These are phyloP conservation scores for Coemansia sp. DNA, from an alignment of 192 early-diverging fungal genomes.

Conservation along the genomic window DNA sequence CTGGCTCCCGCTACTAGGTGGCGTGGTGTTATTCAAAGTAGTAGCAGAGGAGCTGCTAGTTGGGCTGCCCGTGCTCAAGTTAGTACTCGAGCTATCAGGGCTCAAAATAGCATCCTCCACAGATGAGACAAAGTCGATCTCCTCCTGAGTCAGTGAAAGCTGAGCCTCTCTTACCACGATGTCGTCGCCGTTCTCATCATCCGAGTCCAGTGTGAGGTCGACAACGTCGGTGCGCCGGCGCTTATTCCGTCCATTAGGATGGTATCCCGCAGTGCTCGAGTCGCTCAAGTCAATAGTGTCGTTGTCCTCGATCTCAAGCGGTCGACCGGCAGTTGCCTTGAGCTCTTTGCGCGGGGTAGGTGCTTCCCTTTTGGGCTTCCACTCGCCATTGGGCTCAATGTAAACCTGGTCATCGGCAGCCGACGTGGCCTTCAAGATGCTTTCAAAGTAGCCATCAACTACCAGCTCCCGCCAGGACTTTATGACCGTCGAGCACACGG, in stretches of 20 bases:
- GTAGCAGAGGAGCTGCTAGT: neutral
- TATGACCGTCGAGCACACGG: constrained; percentile 65
- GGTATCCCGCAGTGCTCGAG: neutral
- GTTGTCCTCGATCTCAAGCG: constrained; percentile 10
- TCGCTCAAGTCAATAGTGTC: constrained; percentile 38
- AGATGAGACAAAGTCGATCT: constrained; percentile 28
- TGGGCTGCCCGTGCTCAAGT: neutral
- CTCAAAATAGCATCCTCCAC: neutral
- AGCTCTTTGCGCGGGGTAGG: constrained; percentile 43
- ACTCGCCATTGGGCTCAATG: constrained; percentile 35
- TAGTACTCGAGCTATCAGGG: neutral
- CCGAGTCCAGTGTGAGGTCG: constrained; percentile 61
- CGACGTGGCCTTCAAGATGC: constrained; percentile 31
- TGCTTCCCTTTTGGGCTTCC: constrained; percentile 35
- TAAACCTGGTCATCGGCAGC: constrained; percentile 40
- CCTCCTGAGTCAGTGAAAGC: constrained; percentile 37
- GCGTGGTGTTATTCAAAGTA: neutral
- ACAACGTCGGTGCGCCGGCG: constrained; percentile 58
- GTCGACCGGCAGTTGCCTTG: neutral
- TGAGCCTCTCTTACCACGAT: neutral
- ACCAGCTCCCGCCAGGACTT: constrained; percentile 58
- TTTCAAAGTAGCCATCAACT: constrained; percentile 64
- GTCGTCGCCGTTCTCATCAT: constrained; percentile 17
- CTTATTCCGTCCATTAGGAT: constrained; percentile 14
- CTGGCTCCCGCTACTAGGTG: neutral